Evolutionary conservation across 2,329 filamentous ascomycete species (phyloP).

Genomic region (Arthrobotrys pseudoclavata): DNA sequence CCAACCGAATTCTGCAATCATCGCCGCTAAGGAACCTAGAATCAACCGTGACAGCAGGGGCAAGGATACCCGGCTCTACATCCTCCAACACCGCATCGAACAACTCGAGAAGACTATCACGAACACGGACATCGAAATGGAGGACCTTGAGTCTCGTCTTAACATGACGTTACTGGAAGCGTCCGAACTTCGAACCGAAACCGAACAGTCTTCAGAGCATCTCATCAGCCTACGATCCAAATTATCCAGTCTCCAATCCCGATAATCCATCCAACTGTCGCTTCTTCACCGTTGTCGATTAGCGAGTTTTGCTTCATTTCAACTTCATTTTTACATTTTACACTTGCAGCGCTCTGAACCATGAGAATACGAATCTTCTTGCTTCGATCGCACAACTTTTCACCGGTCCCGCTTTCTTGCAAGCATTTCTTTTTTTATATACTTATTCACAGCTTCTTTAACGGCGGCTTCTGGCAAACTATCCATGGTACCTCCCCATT

Average conservation of each 20-base stretch:
- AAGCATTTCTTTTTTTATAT: slow-evolving; percentile 7
- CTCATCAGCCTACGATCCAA: slow-evolving; percentile 78
- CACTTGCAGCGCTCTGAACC: slow-evolving; percentile 52
- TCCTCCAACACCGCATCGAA: slow-evolving; percentile 81
- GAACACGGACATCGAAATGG: slow-evolving; percentile 84
- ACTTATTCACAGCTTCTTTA: slow-evolving; percentile 12
- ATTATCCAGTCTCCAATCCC: slow-evolving; percentile 76
- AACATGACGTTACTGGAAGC: slow-evolving; percentile 87
- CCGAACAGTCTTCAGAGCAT: slow-evolving; percentile 79
- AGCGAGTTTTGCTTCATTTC: slow-evolving; percentile 46
- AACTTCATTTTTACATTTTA: slow-evolving; percentile 14
- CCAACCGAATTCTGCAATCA: slow-evolving; percentile 35
- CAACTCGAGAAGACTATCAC: slow-evolving; percentile 86
- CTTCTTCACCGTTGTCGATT: slow-evolving; percentile 36
- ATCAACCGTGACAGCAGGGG: slow-evolving; percentile 64
- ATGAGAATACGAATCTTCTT: slow-evolving; percentile 60
- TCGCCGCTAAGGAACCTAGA: slow-evolving; percentile 62
- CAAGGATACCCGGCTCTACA: slow-evolving; percentile 65
- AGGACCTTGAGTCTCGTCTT: slow-evolving; percentile 85
- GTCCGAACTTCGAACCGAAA: slow-evolving; percentile 79
- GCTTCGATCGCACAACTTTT: slow-evolving; percentile 43
- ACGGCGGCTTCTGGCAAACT: slow-evolving; percentile 49
- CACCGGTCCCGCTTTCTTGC: not conserved
- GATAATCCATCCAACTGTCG: slow-evolving; percentile 62
- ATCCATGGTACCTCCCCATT: slow-evolving; percentile 37